Evolutionary conservation across 306 rosid species (phyloP).

Genomic region (Rubus idaeus): DNA sequence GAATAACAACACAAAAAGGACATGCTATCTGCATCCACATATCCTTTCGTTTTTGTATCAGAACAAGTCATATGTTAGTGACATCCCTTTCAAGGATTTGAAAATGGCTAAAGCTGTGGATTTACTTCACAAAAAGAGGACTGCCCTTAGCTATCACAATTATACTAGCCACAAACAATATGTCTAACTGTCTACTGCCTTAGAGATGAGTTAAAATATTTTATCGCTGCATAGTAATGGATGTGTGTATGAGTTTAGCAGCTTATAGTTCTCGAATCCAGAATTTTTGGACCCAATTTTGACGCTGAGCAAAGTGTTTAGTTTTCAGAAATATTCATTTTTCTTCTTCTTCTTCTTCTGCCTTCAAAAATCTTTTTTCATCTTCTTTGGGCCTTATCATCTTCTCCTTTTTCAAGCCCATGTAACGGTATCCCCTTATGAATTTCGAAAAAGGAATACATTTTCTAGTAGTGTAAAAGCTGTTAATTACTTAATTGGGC

Average conservation of each 20-base stretch:
- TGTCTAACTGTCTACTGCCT: too few species aligned
- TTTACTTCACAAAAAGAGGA: neutral
- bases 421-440: neutral
- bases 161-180: too few species aligned
- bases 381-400: neutral
- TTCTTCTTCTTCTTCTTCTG: too few species aligned
- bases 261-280: neutral
- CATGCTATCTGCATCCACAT: neutral
- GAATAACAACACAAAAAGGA: neutral
- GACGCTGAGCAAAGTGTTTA: neutral
- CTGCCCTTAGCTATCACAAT: neutral
- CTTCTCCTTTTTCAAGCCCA: too few species aligned
- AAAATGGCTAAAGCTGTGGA: neutral
- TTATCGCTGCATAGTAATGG: neutral
- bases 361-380: too few species aligned
- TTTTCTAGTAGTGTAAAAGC: neutral
- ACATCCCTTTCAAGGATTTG: neutral
- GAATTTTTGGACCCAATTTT: neutral
- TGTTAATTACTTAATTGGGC: neutral
- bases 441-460: neutral
- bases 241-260: neutral
- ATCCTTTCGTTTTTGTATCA: neutral
- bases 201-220: neutral
- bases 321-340: neutral
- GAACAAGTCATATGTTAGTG: neutral